Evolutionary conservation across 768 basidiomycete species (phyloP), one percentile per base, ranked within the genome.

Genomic region (Boletus reticuloceps): DNA sequence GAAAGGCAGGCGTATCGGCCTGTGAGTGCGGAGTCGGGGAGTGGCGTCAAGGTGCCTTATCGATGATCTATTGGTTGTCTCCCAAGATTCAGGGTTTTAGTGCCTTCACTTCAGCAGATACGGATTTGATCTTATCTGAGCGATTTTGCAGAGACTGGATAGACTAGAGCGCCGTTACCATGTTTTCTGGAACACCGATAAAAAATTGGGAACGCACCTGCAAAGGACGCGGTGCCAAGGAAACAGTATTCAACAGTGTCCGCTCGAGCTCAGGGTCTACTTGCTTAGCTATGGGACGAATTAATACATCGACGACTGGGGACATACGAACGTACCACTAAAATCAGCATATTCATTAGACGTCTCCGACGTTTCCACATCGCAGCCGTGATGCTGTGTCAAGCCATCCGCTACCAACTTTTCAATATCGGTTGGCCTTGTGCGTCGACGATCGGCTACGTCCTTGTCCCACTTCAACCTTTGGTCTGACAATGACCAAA

Each of bases 401-500:
- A 79, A 57, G 39, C 76, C 68, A 45, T 79, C 73, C 37, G 65
- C 59, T 51, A 83, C 63, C 32, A 76, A 50, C 8, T 62, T 55
- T 54, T 80, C 77, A 17, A 88, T 75, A 53, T 84, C 78, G 19
- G 60, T 64, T 0, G 92, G 93, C 40, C 77, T 73, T 10, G 75
- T 81, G 46, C 88, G 83, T 44, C 92, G 79, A 54, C 81, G 82
- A 47, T 81, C 80, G 22, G 87, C 85, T 38, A 90, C 79, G 53
- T 85, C 79, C 57, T 82, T 83, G 64, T 92, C 85, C 84, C 84
- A 91, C 59, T 86, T 80, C 49, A 92, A 72, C 31, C 86, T 77
- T 47, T 88, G 88, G 59, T 87, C 82, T 40, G 88, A 84, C 19
- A 94, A 70, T 1, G 87, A 86, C 87, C 88, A 92, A 43, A 94